Percentiles rank a stretch among this genome's conserved stretches.
phyloP scores from a whole-genome alignment of 2,329 filamentous ascomycete genomes.

The Colletotrichum echinochloae region DNA sequence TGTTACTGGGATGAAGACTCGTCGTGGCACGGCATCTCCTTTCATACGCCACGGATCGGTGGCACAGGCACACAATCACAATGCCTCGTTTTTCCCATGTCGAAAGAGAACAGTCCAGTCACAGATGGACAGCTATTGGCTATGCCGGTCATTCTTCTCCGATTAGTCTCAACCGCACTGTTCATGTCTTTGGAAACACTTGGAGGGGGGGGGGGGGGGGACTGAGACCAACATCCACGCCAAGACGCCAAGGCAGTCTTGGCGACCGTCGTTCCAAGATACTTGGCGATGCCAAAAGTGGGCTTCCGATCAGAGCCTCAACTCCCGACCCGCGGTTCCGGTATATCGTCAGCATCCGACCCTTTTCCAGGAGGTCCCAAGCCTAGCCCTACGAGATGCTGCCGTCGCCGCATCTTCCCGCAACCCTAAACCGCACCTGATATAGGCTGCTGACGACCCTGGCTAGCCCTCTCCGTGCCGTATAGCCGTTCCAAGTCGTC shows the following conservation, averaged over 20 bases:
- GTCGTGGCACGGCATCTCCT: background rate
- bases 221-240: background rate
- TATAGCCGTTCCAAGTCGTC: conserved; percentile 8
- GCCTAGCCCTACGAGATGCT: background rate
- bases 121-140: background rate
- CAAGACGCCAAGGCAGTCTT: conserved; percentile 35
- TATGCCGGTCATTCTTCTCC: background rate
- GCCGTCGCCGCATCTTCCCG: conserved; percentile 16
- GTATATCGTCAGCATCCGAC: background rate
- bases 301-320: conserved; percentile 35
- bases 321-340: conserved; percentile 15
- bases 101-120: background rate
- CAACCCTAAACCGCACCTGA: conserved; percentile 8
- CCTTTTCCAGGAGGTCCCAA: background rate
- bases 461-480: background rate
- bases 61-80: background rate
- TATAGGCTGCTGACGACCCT: background rate
- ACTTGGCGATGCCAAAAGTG: conserved; percentile 23
- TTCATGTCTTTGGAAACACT: background rate
- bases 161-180: background rate
- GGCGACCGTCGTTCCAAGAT: conserved; percentile 20
- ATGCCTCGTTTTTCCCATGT: background rate
- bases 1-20: background rate
- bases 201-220: background rate
- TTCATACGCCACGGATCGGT: background rate